Conservation (phyloP, 1,284 basidiomycete genomes). For the Exobasidium cylindrosporum region DNA sequence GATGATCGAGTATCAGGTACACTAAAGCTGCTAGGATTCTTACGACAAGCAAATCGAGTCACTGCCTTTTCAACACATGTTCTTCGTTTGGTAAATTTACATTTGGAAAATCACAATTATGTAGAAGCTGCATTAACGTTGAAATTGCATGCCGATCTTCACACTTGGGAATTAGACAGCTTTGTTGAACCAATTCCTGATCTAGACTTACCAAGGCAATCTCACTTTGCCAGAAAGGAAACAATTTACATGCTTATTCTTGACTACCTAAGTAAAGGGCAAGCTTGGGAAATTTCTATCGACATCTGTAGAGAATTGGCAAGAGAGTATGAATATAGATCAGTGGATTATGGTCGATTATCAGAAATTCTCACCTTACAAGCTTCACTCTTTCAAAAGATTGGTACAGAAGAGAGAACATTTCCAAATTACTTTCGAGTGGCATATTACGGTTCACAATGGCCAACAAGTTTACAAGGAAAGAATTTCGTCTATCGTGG, state of each 20-base stretch:
- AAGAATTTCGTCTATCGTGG: conserved; percentile 85
- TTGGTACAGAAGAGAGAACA: conserved; percentile 38
- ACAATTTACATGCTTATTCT: conserved; percentile 55
- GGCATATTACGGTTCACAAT: conserved; percentile 79
- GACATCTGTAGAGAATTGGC: conserved; percentile 79
- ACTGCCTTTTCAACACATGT: conserved; percentile 48
- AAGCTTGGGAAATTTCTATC: conserved; percentile 91
- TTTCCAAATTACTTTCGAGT: conserved; percentile 74
- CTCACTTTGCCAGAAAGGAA: conserved; percentile 89
- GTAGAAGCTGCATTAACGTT: conserved; percentile 88
- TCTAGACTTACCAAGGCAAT: conserved; percentile 82
- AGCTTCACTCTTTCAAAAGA: conserved; percentile 45
- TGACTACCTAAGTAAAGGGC: conserved; percentile 68
- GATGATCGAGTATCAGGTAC: conserved; percentile 93
- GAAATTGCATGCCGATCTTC: conserved; percentile 80
- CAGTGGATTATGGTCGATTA: conserved; percentile 59
- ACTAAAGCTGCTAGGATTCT: conserved; percentile 61
- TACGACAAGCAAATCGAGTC: conserved; percentile 47
- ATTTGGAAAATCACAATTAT: conserved; percentile 80
- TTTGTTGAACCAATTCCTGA: conserved; percentile 64
- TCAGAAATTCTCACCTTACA: conserved; percentile 49
- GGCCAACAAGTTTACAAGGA: conserved; percentile 75
- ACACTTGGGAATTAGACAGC: conserved; percentile 74
- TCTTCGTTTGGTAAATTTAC: conserved; percentile 56
- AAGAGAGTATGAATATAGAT: conserved; percentile 45